A percentile compares a stretch with the other conserved stretches of the same genome.
phyloP scores from a whole-genome alignment of 192 early-diverging fungal species.

The Chytriomyces sp. region DNA sequence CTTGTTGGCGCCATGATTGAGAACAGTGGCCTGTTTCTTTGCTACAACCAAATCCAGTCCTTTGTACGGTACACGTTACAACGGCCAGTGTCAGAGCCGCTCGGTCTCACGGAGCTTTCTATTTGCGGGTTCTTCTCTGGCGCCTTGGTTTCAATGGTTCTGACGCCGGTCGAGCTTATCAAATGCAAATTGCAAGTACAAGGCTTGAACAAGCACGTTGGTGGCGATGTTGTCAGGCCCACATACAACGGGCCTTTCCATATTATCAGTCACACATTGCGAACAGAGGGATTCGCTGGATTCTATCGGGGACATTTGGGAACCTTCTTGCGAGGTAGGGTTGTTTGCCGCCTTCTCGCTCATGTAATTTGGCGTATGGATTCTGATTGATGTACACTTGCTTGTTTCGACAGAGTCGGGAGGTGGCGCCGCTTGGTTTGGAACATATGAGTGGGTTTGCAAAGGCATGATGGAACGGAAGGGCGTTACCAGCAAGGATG shows the following conservation, averaged over 20 bases:
- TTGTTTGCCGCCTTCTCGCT: not conserved
- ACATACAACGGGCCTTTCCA: slow-evolving; percentile 55
- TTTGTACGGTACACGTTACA: slow-evolving; percentile 53
- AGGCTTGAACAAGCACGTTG: slow-evolving; percentile 49
- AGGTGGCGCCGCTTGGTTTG: slow-evolving; percentile 97
- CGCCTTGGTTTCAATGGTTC: slow-evolving; percentile 79
- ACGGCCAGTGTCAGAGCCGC: slow-evolving; percentile 29
- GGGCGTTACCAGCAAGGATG: slow-evolving; percentile 60
- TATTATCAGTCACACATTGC: slow-evolving; percentile 57
- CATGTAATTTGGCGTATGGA: too few relatives aligned
- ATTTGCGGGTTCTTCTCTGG: slow-evolving; percentile 85
- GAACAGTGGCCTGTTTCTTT: slow-evolving; percentile 86
- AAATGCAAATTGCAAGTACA: slow-evolving; percentile 97
- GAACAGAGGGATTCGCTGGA: slow-evolving; percentile 62
- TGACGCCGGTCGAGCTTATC: slow-evolving; percentile 94
- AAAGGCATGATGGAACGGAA: slow-evolving; percentile 50
- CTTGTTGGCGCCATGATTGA: slow-evolving; percentile 93
- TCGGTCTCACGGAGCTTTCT: slow-evolving; percentile 69
- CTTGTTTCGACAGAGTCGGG: slow-evolving; percentile 60
- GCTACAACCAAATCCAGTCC: slow-evolving; percentile 82
- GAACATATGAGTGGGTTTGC: slow-evolving; percentile 84
- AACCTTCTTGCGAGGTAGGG: slow-evolving; percentile 70
- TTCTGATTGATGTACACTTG: not conserved
- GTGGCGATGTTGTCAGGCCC: not conserved
- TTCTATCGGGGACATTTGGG: slow-evolving; percentile 80